Evolutionary conservation across 257 asterid genomes (phyloP), one percentile per base, ranked within the genome.

Genomic region (Paraleonurus japonicus): DNA sequence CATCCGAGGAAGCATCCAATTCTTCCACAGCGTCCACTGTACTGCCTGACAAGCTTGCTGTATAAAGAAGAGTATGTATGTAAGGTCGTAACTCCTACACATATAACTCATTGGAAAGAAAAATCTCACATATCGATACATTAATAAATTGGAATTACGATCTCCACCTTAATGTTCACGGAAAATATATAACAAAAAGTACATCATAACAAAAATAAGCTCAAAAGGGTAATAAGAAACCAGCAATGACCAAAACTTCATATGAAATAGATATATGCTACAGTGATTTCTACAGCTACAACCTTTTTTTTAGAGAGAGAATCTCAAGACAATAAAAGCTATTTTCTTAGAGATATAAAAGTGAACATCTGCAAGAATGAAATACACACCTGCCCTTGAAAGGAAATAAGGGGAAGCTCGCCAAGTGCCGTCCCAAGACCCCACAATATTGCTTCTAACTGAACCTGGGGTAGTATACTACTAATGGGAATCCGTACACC

Each of bases 401-500:
- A 93, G 90, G 71, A 93, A 93, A 81, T 93, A 93, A 11, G 98
- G 98, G 97, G 98, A 48, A 93, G 97, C 77, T 93, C 98, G 28
- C 98, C 98, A 32, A 93, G 96, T 13, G 98, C 98, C 24, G 98
- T 93, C 47, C 98, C 97, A 32, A 90, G 76, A 68, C 98, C 98
- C 98, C 98, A 93, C 23, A 93, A 65, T 24, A 93, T 71, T 45
- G 97, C 97, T 79, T 93, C 98, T 32, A 93, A 80, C 82, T 93
- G 98, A 77, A 93, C 88, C 77, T 93, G 96, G 15, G 95, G 96
- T 77, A 93, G 81, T 72, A 93, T 85, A 81, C 92, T 90, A 54
- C 93, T 80, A 51, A 93, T 89, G 11, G 98, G 95, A 57, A 93
- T 85, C 48, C 84, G 78, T 19, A 85, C 87, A 58, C 91, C 93